Evolutionary conservation across 495 filamentous ascomycete species (phyloP), one percentile per base, ranked within the genome.

Genomic region (Podospora pseudocomata): DNA sequence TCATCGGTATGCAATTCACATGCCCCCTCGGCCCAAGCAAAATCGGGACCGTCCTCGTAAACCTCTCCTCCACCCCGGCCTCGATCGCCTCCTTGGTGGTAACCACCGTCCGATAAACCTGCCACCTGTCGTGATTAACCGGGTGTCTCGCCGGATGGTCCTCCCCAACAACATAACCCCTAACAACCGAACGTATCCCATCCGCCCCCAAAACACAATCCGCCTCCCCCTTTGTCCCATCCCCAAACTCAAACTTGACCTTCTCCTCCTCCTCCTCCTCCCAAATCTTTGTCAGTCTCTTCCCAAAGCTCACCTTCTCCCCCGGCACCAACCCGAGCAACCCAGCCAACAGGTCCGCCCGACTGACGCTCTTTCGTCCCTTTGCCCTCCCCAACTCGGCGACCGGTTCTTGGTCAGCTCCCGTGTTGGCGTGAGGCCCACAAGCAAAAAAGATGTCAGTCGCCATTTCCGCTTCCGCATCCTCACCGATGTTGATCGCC

Each of bases 151-250:
- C 79, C 4, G 78, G 77, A 63, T 82, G 79, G 34, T 76, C 65
- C 32, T 72, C 54, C 0, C 80, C 79, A 6, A 83, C 71, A 15
- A 85, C 65, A 68, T 82, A 75, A 55, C 59, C 60, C 4, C 83
- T 77, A n/a, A 78, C 78, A 15, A 71, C 53, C 60, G 74, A 77
- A 49, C 82, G 81, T n/a, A 85, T 79, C 28, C 83, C 83, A 64
- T 85, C 83, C n/a, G 80, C 81, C 1, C 77, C 80, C 2, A 85
- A 65, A 56, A 85, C 67, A 27, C 78, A 74, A 64, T 82, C 76
- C 3, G 63, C 79, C 11, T 66, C 44, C 4, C 65, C 71, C 4
- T 67, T 27, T n/a, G 74, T 75, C 0, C 75, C 76, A 59, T 82
- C 77, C n/a, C 68, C 64, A 68, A 82, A 82, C 23, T 66, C 64